Conservation (phyloP, 306 rosid genomes). For the Rosa persica region DNA sequence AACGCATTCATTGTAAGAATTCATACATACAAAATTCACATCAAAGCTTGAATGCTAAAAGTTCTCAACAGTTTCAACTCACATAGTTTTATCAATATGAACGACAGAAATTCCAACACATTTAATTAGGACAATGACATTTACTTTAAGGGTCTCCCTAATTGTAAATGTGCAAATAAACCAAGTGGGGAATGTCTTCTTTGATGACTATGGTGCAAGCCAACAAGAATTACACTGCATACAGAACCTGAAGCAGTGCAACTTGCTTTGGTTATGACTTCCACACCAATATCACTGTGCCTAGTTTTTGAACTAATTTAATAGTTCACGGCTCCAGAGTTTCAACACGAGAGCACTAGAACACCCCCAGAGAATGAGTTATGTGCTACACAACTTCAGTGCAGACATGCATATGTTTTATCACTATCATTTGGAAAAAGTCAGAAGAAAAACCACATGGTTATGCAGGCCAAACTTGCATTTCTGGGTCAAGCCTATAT, state of each 20-base stretch:
- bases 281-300: neutral
- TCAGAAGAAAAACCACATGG: constrained; percentile 10
- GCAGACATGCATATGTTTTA: neutral
- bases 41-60: neutral
- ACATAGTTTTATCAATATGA: neutral
- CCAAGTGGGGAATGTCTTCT: neutral
- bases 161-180: neutral
- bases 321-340: no score
- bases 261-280: constrained; percentile 1
- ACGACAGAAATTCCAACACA: neutral
- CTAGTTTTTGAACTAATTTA: neutral
- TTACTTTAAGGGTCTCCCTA: neutral
- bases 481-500: neutral
- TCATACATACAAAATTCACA: neutral
- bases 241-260: neutral
- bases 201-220: neutral
- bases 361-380: neutral
- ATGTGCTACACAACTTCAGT: neutral
- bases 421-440: constrained; percentile 6
- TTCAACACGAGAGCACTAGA: no score
- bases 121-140: neutral
- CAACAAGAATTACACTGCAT: neutral
- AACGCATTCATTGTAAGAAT: constrained; percentile 3
- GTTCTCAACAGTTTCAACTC: neutral
- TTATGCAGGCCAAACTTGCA: constrained; percentile 9